Base-by-base conservation (phyloP, 768 basidiomycete genomes). In the Tylopilus rubrobrunneus region DNA sequence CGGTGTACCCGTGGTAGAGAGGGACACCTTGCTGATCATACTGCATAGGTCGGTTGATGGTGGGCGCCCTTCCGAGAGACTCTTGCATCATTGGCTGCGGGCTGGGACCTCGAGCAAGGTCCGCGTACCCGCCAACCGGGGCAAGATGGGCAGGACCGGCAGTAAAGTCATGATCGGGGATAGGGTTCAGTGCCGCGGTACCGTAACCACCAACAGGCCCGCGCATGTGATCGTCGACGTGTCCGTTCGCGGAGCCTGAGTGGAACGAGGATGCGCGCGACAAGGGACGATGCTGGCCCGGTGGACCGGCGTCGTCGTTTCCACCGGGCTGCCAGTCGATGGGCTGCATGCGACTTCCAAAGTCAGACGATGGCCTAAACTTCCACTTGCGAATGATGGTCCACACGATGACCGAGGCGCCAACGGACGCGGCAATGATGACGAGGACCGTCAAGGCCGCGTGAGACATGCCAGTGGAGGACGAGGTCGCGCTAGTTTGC, bases 331-430 rank as follows among this genome's bases (percentile, higher is more conserved):
- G 83, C 89, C 89, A 93, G 73, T 92, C 85, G 66, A 93, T 90
- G 56, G 92, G 91, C 55, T 87, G 82, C 74, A 95, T 82, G 60
- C 91, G 89, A 56, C 84, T 82, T 62, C 90, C 87, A 67, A 93
- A 93, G 62, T 81, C 79, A 64, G 81, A 78, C 29, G 91, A 92
- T 53, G 87, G 83, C 50, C 82, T 83, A 65, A 93, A 84, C 74
- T 92, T 92, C 87, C 89, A 92, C 71, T 93, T 92, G 74, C 92
- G 86, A 77, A 93, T 88, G 65, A 92, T 73, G 45, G 91, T 94
- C 92, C 92, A 95, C 57, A 87, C 76, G 60, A 92, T 83, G 52
- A 80, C 78, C 48, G 86, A 65, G 29, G 78, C 86, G 48, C 83
- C 92, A 41, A 92, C 61, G 44, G 77, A 82, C 7, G 85, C 77